Conservation (phyloP, 805 yeast genomes). For the Grigorovia transvaalensis region DNA sequence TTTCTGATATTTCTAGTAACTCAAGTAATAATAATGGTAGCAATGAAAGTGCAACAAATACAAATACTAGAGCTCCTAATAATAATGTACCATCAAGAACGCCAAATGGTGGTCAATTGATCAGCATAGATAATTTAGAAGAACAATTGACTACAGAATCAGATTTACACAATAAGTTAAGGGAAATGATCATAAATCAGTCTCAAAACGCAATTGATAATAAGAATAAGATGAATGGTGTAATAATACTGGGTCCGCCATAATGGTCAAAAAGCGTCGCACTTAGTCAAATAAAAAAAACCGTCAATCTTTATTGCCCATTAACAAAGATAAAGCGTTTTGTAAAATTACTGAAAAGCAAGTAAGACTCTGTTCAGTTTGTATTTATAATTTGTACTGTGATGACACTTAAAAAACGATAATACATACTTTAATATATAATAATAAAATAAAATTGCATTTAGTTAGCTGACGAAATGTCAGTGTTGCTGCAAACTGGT, state of each 20-base stretch:
- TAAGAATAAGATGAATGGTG: conserved; percentile 24
- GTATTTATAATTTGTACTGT: neutral
- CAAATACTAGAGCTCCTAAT: neutral
- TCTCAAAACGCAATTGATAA: conserved; percentile 21
- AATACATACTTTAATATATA: neutral
- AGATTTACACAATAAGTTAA: conserved; percentile 23
- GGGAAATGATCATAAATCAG: conserved; percentile 18
- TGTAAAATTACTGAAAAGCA: too few relatives aligned
- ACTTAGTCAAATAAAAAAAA: too few relatives aligned
- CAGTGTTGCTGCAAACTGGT: too few relatives aligned
- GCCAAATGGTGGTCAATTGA: conserved; percentile 9
- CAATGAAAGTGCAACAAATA: neutral
- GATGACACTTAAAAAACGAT: neutral
- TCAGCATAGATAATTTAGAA: conserved; percentile 15
- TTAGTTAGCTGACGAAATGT: neutral
- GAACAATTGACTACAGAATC: conserved; percentile 21
- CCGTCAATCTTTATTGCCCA: too few relatives aligned
- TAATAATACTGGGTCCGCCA: conserved; percentile 25
- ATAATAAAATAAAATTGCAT: neutral
- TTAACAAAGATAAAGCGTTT: too few relatives aligned
- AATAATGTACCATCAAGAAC: neutral
- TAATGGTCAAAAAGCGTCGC: neutral
- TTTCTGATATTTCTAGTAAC: neutral
- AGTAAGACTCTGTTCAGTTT: neutral
- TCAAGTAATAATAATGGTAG: neutral